Base-by-base conservation (phyloP, 2,329 filamentous ascomycete species). In the Lachnellula suecica region DNA sequence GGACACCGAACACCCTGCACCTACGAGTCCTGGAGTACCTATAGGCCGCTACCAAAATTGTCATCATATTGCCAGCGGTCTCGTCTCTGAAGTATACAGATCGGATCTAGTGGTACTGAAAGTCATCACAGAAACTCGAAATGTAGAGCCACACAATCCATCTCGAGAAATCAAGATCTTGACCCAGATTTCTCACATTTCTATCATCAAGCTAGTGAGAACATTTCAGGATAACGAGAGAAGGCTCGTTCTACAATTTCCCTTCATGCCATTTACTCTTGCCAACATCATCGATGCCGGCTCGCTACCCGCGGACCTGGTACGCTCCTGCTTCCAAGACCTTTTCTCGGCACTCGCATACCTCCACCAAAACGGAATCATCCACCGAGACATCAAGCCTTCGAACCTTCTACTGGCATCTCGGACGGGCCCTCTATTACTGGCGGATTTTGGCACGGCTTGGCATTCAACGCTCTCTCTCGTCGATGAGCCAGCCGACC, bases 301-400 rank as follows among this genome's bases (percentile, higher is more conserved):
- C 70, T 52, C 54, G n/a, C 52, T 69, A 9, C 56, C 78, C 13
- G 49, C 72, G 1, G 53, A 57, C 4, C 17, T 59, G 13, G 58
- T 52, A 7, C 66, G 67, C 19, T 61, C 66, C 20, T 82, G 76
- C 68, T 94, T 78, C 71, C 72, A 53, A 10, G 85, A 92, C 60
- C 66, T 94, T 6, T 88, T 97, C 65, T 69, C 72, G 3, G 92
- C 83, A 4, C 78, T 99, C 2, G 73, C 72, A 2, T 79, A 88
- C 61, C 75, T 97, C 2, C 94, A 99, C 67, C 61, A 69, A 7
- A 72, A 83, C 22, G 87, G 84, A 7, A 91, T 99, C 52, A 87
- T 99, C 49, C 94, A 99, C 68, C 85, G 94, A 51, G 94, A 99
- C 66, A 75, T 99, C 66, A 99, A 99, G 66, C 94, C 94, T 1